Evolutionary conservation across 2,329 filamentous ascomycete species (phyloP).

Genomic region (Lachnellula hyalina): DNA sequence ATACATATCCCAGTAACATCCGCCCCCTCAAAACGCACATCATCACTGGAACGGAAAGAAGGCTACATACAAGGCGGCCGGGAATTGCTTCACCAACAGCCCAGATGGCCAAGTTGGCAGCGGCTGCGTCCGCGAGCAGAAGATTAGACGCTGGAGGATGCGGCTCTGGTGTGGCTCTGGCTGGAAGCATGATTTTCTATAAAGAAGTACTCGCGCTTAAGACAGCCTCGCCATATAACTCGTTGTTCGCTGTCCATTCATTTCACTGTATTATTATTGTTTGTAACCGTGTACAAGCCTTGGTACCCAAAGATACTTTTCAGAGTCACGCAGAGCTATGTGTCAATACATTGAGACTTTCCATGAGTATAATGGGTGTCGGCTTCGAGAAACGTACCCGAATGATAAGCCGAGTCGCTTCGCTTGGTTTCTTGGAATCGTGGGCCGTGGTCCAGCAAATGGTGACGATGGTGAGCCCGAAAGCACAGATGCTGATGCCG

Average conservation of each 20-base stretch:
- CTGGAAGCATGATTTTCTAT: background rate
- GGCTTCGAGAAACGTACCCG: background rate
- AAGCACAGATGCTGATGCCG: no score
- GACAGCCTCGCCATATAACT: background rate
- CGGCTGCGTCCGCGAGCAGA: background rate
- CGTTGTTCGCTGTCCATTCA: background rate
- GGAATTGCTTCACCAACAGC: background rate
- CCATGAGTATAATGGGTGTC: background rate
- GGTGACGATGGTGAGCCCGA: background rate
- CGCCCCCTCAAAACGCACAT: background rate
- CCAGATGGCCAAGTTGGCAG: background rate
- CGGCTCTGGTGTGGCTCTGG: background rate
- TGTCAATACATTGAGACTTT: slow-evolving; percentile 1
- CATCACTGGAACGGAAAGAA: background rate
- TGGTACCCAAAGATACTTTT: background rate
- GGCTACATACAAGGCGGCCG: background rate
- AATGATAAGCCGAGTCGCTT: background rate
- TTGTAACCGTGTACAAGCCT: background rate
- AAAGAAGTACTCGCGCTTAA: background rate
- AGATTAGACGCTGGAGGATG: background rate
- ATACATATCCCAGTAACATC: background rate
- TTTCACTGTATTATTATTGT: background rate
- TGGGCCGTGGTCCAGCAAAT: background rate
- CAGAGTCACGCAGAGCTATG: background rate
- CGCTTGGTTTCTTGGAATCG: background rate